Conservation (phyloP, 1,284 basidiomycete species). For the Termitomyces sp. region DNA sequence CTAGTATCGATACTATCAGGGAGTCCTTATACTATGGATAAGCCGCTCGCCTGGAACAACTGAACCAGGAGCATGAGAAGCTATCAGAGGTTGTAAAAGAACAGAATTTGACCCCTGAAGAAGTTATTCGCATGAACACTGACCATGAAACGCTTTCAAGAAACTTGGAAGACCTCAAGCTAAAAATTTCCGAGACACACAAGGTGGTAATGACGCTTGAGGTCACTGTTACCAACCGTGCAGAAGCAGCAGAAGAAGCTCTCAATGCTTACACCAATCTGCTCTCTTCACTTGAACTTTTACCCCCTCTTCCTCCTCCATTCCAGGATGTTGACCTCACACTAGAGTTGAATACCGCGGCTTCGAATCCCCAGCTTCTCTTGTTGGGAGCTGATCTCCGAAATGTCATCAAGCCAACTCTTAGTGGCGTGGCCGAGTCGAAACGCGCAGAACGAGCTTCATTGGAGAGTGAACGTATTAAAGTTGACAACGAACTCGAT, state of each 20-base stretch:
- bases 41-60: constrained; percentile 56
- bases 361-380: constrained; percentile 59
- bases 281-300: constrained; percentile 68
- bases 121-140: constrained; percentile 81
- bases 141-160: constrained; percentile 72
- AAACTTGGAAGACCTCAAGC: constrained; percentile 69
- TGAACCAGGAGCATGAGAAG: constrained; percentile 58
- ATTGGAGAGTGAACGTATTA: constrained; percentile 69
- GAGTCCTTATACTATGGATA: constrained; percentile 8
- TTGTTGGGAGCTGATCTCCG: constrained; percentile 61
- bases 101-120: constrained; percentile 83
- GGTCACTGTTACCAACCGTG: constrained; percentile 72
- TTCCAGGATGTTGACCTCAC: constrained; percentile 65
- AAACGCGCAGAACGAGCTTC: constrained; percentile 63
- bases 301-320: constrained; percentile 64
- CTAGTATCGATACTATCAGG: not conserved
- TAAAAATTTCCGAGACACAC: constrained; percentile 68
- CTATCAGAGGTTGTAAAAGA: constrained; percentile 64
- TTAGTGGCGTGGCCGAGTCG: constrained; percentile 63
- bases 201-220: constrained; percentile 70
- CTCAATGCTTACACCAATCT: constrained; percentile 71
- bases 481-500: constrained; percentile 76
- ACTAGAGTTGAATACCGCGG: constrained; percentile 71
- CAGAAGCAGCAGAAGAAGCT: constrained; percentile 73
- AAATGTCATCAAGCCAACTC: constrained; percentile 64